Percentiles rank a stretch among this genome's conserved stretches.
Evolutionary conservation across 169 alveolate species (phyloP).

Genomic region (Sarcocystis neurona): DNA sequence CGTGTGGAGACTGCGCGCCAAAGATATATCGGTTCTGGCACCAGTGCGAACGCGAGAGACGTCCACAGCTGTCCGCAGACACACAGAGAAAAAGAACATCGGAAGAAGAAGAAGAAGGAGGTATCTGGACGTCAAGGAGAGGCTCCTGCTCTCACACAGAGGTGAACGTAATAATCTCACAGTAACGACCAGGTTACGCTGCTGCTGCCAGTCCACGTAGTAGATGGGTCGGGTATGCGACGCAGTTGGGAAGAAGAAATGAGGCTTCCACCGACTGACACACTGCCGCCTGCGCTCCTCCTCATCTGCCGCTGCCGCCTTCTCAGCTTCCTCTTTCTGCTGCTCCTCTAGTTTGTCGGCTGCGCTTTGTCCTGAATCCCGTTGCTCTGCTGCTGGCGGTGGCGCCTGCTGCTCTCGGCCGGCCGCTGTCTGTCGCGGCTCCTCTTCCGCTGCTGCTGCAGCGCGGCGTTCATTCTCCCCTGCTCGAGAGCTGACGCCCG

Average conservation of each 20-base stretch:
- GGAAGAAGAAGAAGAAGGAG: no score
- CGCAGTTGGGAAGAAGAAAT: not conserved
- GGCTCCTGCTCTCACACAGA: no score
- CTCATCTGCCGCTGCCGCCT: not conserved
- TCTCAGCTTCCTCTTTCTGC: not conserved
- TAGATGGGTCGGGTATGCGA: not conserved
- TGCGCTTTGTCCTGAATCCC: not conserved
- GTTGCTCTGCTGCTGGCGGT: not conserved
- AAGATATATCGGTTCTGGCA: no score
- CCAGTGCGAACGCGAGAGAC: no score
- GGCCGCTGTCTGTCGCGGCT: not conserved
- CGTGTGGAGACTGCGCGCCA: no score
- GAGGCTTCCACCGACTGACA: not conserved
- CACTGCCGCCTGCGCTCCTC: not conserved
- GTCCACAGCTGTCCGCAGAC: no score
- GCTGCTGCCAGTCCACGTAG: conserved; percentile 28
- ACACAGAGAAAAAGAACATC: no score
- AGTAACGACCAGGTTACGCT: not conserved
- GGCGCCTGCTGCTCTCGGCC: not conserved
- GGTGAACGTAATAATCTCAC: not conserved
- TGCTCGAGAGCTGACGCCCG: no score
- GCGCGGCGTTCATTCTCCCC: not conserved
- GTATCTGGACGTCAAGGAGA: no score
- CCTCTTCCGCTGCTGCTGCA: not conserved
- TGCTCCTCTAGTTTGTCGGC: not conserved